Evolutionary conservation across 2,329 filamentous ascomycete genomes (phyloP).

Genomic region (Penicillium sclerotigenum): DNA sequence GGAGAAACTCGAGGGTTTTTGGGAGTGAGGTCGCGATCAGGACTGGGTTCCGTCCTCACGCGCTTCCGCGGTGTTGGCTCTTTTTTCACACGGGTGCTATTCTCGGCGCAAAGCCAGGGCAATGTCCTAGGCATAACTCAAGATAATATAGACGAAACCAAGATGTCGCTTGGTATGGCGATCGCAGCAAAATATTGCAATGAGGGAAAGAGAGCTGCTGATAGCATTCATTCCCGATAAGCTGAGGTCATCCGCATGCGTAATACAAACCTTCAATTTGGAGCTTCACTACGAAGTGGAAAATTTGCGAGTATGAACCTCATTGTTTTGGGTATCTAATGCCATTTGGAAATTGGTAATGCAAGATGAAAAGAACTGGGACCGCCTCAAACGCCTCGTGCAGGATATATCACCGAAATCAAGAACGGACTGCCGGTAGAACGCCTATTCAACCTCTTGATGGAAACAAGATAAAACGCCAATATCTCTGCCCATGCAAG

Average conservation of each 20-base stretch:
- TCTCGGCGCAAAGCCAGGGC: conserved; percentile 22
- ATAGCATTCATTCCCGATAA: conserved; percentile 19
- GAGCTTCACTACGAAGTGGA: not conserved
- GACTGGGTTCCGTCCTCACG: conserved; percentile 17
- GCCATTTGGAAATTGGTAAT: conserved; percentile 12
- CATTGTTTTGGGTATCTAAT: conserved; percentile 21
- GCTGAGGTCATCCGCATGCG: conserved; percentile 18
- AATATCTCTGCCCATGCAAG: not conserved
- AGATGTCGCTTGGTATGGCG: not conserved
- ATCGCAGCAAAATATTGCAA: not conserved
- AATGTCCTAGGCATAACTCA: conserved; percentile 24
- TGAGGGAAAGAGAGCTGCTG: not conserved
- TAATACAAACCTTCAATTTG: not conserved
- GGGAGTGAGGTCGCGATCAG: conserved; percentile 11
- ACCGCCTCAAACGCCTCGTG: conserved; percentile 4
- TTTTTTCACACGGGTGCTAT: conserved; percentile 10
- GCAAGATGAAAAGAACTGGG: conserved; percentile 5
- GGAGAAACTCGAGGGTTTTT: conserved; percentile 11
- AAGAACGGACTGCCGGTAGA: conserved; percentile 9
- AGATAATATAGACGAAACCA: not conserved
- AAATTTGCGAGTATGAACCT: not conserved
- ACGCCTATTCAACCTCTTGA: conserved; percentile 15
- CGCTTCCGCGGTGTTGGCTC: conserved; percentile 24
- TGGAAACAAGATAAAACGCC: conserved; percentile 14
- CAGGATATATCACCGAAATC: conserved; percentile 6